Conservation (phyloP, 768 basidiomycete genomes). For the Mycena epipterygia region DNA sequence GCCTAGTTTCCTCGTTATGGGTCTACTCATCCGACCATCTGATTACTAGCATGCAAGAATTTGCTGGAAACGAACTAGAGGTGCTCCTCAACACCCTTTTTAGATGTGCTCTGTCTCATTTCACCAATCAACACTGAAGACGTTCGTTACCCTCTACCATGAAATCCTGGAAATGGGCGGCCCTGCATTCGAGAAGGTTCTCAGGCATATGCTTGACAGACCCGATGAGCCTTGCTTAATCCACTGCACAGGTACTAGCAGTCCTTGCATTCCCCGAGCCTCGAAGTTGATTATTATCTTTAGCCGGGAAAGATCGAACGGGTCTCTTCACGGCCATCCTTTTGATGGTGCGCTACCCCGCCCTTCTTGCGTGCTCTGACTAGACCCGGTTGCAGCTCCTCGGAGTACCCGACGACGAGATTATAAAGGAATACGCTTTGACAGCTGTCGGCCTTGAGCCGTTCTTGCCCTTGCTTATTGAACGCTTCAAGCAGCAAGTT, state of each 20-base stretch:
- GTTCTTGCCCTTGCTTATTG: conserved; percentile 44
- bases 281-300: background rate
- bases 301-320: conserved; percentile 61
- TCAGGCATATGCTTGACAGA: conserved; percentile 53
- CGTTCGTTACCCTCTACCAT: conserved; percentile 46
- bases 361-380: background rate
- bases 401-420: conserved; percentile 54
- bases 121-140: conserved; percentile 35
- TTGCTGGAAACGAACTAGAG: conserved; percentile 41
- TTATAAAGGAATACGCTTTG: conserved; percentile 56
- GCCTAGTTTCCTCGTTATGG: background rate
- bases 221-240: conserved; percentile 56
- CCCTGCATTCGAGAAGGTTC: conserved; percentile 48
- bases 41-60: conserved; percentile 45
- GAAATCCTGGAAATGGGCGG: conserved; percentile 49
- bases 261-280: background rate
- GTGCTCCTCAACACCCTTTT: conserved; percentile 32
- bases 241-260: conserved; percentile 57
- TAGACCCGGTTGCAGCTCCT: conserved; percentile 46
- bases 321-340: conserved; percentile 54
- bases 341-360: conserved; percentile 43
- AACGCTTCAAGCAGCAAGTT: conserved; percentile 46
- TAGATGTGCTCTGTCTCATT: background rate
- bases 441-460: conserved; percentile 55
- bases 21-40: background rate